Evolutionary conservation across 2,329 filamentous ascomycete species (phyloP), one percentile per base, ranked within the genome.

Genomic region (Cladosporium halotolerans): DNA sequence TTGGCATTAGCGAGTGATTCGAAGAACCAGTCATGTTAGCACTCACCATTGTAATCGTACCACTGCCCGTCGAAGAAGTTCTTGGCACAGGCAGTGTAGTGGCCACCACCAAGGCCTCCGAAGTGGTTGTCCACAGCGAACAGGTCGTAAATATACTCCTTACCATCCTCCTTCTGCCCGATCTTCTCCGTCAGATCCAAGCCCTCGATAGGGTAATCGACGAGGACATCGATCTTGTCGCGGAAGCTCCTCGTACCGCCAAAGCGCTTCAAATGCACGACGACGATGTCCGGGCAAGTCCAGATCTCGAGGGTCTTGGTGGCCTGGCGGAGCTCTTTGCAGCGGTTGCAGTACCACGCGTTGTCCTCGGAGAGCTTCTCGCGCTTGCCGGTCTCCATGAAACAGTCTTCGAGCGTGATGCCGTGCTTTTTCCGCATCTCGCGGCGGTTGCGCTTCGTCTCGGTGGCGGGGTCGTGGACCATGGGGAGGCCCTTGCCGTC

Each of bases 231-330:
- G 44, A 99, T 79, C 76, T 99, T 99, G 70, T 96, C 90, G 53
- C 91, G 79, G 61, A 91, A 85, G 57, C 79, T 85, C 13, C 88
- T 84, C 60, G 84, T 86, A 19, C 87, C 90, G 67, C 89, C 95
- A 69, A 99, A 99, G 6, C 93, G 84, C 76, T 99, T 99, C 46
- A 99, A 78, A 67, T 99, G 93, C 57, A 96, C 86, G 41, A 97
- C 86, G 13, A 99, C 79, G 57, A 97, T 95, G 68, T 99, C 93
- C 0, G 93, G 93, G 2, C 88, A 86, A 66, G 92, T 96, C 93
- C 93, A 99, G 14, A 99, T 81, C 66, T 97, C 91, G 50, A 99
- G 89, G 65, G 93, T 96, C 76, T 99, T 99, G 72, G 86, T 91
- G 16, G 93, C 93, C 56, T 89, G 85, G 13, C 89, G 84, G 64